Conservation (phyloP, 2,329 filamentous ascomycete species). For the Truncatella angustata region DNA sequence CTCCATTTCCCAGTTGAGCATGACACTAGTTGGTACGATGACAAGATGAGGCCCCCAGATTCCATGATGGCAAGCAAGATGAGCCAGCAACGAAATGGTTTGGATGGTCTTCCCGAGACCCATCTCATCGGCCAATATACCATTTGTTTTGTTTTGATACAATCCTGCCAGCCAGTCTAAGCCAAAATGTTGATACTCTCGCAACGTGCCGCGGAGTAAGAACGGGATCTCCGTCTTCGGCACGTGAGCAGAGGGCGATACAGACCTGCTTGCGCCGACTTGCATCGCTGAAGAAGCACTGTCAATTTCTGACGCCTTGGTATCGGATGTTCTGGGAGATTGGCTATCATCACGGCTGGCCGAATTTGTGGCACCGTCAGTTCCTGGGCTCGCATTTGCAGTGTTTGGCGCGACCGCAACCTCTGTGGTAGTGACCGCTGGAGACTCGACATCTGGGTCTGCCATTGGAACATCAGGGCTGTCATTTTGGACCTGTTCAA, state of each 20-base stretch:
- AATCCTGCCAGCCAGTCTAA: slow-evolving; percentile 94
- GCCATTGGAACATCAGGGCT: slow-evolving; percentile 1
- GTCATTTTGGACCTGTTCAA: slow-evolving; percentile 18
- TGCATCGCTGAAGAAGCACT: slow-evolving; percentile 38
- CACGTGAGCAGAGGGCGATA: slow-evolving; percentile 31
- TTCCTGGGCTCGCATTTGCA: slow-evolving; percentile 39
- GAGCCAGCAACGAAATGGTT: slow-evolving; percentile 89
- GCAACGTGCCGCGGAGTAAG: slow-evolving; percentile 80
- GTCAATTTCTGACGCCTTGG: slow-evolving; percentile 49
- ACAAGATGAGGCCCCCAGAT: slow-evolving; percentile 96
- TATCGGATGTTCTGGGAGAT: slow-evolving; percentile 49
- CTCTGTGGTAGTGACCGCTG: slow-evolving; percentile 23
- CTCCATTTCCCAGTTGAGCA: slow-evolving; percentile 99
- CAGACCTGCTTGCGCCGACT: slow-evolving; percentile 32
- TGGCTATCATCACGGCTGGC: slow-evolving; percentile 44
- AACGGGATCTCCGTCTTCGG: slow-evolving; percentile 75
- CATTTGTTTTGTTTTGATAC: slow-evolving; percentile 90
- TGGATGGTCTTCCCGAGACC: slow-evolving; percentile 97
- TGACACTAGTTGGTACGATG: slow-evolving; percentile 95
- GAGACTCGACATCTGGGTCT: background rate
- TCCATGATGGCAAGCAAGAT: slow-evolving; percentile 84
- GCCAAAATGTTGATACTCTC: slow-evolving; percentile 97
- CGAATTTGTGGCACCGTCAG: slow-evolving; percentile 39
- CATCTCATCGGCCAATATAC: slow-evolving; percentile 98
- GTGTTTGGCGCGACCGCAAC: slow-evolving; percentile 20